These are phyloP conservation scores for Didymella pinodella DNA, from an alignment of 2,329 filamentous ascomycete genomes.

Conservation along the genomic window DNA sequence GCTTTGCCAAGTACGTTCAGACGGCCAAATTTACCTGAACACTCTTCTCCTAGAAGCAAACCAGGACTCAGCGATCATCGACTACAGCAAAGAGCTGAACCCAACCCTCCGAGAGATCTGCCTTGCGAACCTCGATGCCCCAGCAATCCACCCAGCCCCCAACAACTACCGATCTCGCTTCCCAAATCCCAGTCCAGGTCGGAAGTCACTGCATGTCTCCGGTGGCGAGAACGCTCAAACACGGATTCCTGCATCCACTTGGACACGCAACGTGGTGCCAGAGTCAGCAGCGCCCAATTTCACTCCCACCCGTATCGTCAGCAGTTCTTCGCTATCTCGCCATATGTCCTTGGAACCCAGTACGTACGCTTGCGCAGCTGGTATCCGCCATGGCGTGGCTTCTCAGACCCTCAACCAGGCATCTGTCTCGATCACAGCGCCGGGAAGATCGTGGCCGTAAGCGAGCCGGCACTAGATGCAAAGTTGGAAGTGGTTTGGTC, in stretches of 20 bases:
- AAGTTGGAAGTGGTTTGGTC: constrained; percentile 13
- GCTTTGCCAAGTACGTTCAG: constrained; percentile 60
- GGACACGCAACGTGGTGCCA: constrained; percentile 2
- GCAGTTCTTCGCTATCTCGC: background rate
- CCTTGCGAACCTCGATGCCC: background rate
- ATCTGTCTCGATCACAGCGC: constrained; percentile 33
- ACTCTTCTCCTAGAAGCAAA: background rate
- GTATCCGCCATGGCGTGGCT: constrained; percentile 3
- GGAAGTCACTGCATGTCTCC: constrained; percentile 22
- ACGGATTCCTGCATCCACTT: constrained; percentile 5
- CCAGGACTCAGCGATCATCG: background rate
- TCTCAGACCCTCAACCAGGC: constrained; percentile 10
- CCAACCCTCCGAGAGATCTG: background rate
- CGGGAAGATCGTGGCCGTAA: constrained; percentile 17
- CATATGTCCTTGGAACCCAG: constrained; percentile 9
- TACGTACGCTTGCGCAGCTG: constrained; percentile 1
- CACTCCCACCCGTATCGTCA: constrained; percentile 1
- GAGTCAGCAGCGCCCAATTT: constrained; percentile 10
- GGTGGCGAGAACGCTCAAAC: constrained; percentile 6
- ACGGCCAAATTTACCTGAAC: constrained; percentile 48
- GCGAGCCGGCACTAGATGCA: constrained; percentile 14
- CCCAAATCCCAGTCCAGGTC: constrained; percentile 22
- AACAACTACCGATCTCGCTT: constrained; percentile 21
- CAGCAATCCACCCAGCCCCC: constrained; percentile 7
- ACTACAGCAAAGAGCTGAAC: background rate